These are phyloP conservation scores for Bruguiera sexangula DNA, from an alignment of 345 rosid genomes.

Conservation along the genomic window DNA sequence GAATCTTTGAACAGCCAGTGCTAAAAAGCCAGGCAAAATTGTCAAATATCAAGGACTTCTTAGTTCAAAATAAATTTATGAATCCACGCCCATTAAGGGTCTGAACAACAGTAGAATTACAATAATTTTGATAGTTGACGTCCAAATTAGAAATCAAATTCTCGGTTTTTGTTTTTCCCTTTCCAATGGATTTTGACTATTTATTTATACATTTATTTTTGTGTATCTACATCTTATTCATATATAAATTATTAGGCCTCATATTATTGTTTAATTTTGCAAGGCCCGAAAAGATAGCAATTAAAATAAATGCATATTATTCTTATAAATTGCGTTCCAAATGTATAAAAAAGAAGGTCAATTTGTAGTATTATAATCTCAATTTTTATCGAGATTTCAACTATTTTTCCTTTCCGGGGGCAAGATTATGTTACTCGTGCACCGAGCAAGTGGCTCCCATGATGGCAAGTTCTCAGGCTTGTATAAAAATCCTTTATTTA, in stretches of 20 bases:
- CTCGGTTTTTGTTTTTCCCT: no score
- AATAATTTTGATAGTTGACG: no score
- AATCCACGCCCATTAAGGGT: no score
- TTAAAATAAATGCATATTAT: not conserved
- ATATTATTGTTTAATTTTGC: not conserved
- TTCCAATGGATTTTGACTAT: no score
- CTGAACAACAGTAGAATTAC: no score
- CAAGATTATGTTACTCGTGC: constrained; percentile 51
- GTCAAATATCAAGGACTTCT: no score
- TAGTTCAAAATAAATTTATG: no score
- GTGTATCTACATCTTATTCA: not conserved
- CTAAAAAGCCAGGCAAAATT: no score
- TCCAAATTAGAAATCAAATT: no score
- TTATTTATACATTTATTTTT: no score
- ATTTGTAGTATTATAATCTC: not conserved
- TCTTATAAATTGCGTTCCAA: not conserved
- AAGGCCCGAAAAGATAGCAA: constrained; percentile 1
- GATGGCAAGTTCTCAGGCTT: constrained; percentile 47
- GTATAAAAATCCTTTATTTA: constrained; percentile 1
- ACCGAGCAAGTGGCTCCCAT: constrained; percentile 43
- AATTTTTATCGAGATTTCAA: not conserved
- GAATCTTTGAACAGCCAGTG: no score
- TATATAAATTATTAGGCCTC: not conserved
- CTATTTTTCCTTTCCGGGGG: constrained; percentile 29
- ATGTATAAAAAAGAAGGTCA: not conserved